These are phyloP conservation scores for Tephrocybe rancida DNA, from an alignment of 768 basidiomycete genomes.

Conservation along the genomic window DNA sequence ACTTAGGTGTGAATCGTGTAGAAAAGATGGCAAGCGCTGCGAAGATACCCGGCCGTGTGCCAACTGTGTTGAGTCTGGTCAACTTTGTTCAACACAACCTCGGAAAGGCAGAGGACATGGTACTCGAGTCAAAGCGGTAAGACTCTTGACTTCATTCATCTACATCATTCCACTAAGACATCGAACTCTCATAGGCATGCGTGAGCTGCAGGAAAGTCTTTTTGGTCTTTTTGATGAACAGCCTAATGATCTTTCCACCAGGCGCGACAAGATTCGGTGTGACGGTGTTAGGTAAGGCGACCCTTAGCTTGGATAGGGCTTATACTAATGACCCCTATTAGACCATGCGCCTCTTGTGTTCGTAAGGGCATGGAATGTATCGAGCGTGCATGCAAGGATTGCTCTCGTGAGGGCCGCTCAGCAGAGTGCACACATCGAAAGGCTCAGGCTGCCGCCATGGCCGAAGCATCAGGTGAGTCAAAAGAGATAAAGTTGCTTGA, in stretches of 20 bases:
- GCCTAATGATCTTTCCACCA: conserved; percentile 23
- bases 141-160: conserved; percentile 21
- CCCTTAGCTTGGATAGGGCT: background rate
- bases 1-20: conserved; percentile 60
- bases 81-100: conserved; percentile 50
- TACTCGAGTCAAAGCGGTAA: conserved; percentile 61
- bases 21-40: conserved; percentile 57
- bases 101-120: conserved; percentile 61
- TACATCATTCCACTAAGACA: conserved; percentile 1
- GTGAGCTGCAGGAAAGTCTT: conserved; percentile 55
- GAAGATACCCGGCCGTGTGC: conserved; percentile 62
- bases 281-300: conserved; percentile 52
- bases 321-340: conserved; percentile 17
- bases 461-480: conserved; percentile 25
- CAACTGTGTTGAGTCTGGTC: conserved; percentile 48
- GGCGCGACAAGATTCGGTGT: conserved; percentile 66
- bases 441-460: conserved; percentile 20
- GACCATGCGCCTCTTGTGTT: conserved; percentile 52
- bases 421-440: conserved; percentile 49
- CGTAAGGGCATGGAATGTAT: conserved; percentile 56
- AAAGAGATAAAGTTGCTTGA: background rate
- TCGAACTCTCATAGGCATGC: conserved; percentile 48
- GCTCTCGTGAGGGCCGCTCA: conserved; percentile 44
- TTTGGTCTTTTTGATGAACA: conserved; percentile 11
- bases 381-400: conserved; percentile 48